phyloP scores from a whole-genome alignment of 2,329 filamentous ascomycete genomes.

The Paradendryphiella salina region DNA sequence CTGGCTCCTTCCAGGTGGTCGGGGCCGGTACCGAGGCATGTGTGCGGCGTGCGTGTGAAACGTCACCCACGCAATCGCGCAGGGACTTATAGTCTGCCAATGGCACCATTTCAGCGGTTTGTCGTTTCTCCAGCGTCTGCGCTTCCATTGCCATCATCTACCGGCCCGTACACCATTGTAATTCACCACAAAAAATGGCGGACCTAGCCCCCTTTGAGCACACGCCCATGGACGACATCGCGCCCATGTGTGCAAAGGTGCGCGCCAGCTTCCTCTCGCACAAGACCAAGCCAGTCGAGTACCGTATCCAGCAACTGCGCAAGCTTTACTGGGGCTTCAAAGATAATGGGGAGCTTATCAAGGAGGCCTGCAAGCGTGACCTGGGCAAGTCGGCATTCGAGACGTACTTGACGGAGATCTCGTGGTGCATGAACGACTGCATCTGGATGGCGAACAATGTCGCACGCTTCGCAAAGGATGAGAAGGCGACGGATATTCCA shows the following conservation, averaged over 20 bases:
- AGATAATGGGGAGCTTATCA: constrained; percentile 73
- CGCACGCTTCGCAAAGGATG: constrained; percentile 80
- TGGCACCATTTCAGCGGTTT: not conserved
- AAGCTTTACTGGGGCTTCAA: constrained; percentile 92
- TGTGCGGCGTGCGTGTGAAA: constrained; percentile 4
- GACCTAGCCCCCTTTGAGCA: constrained; percentile 39
- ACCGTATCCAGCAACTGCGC: constrained; percentile 81
- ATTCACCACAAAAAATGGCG: constrained; percentile 3
- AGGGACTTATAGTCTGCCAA: constrained; percentile 6
- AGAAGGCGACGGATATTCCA: constrained; percentile 70
- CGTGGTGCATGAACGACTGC: constrained; percentile 80
- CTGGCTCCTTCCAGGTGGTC: not conserved
- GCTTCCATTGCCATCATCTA: not conserved
- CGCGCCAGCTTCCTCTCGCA: constrained; percentile 74
- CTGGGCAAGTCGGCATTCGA: constrained; percentile 79
- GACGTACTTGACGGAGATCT: constrained; percentile 71
- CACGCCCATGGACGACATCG: constrained; percentile 43
- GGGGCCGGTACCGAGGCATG: constrained; percentile 7
- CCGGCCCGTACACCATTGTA: not conserved
- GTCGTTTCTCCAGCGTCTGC: not conserved
- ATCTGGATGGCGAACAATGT: constrained; percentile 77
- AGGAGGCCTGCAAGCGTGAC: constrained; percentile 76
- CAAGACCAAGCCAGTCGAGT: constrained; percentile 80
- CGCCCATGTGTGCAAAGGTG: constrained; percentile 53
- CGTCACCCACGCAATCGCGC: not conserved